A percentile compares a stretch with the other conserved stretches of the same genome.
Conservation (phyloP, 176 grass and related monocot genomes). For the Thinopyrum elongatum region DNA sequence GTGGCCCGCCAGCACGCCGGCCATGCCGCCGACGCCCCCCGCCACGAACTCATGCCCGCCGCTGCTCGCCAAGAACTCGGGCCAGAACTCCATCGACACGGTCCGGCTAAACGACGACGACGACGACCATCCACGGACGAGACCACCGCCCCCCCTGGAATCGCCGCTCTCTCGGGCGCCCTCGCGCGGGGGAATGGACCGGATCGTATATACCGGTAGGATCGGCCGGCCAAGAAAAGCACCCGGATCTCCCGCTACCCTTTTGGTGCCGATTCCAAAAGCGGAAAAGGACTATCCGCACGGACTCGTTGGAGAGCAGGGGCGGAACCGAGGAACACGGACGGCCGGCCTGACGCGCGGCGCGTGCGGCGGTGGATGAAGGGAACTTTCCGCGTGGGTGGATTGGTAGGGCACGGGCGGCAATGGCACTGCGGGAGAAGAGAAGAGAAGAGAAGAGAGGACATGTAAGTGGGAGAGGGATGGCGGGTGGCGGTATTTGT, state of each 20-base stretch:
- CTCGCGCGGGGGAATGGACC: neutral
- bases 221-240: neutral
- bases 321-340: neutral
- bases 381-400: neutral
- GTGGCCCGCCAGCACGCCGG: constrained; percentile 80
- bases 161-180: neutral
- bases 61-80: constrained; percentile 89
- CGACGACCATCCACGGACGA: constrained; percentile 16
- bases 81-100: constrained; percentile 91
- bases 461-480: neutral
- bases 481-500: constrained; percentile 9
- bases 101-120: neutral
- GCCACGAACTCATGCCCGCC: constrained; percentile 83
- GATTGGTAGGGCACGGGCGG: neutral
- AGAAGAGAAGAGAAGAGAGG: neutral
- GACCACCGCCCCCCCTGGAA: neutral
- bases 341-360: neutral
- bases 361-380: neutral
- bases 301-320: neutral
- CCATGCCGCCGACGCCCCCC: constrained; percentile 86
- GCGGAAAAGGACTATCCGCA: neutral
- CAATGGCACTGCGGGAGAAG: neutral
- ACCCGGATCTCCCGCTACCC: neutral
- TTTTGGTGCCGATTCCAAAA: neutral
- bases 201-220: neutral